phyloP scores from a whole-genome alignment of 768 basidiomycete species.

The Boletus rubropictus region DNA sequence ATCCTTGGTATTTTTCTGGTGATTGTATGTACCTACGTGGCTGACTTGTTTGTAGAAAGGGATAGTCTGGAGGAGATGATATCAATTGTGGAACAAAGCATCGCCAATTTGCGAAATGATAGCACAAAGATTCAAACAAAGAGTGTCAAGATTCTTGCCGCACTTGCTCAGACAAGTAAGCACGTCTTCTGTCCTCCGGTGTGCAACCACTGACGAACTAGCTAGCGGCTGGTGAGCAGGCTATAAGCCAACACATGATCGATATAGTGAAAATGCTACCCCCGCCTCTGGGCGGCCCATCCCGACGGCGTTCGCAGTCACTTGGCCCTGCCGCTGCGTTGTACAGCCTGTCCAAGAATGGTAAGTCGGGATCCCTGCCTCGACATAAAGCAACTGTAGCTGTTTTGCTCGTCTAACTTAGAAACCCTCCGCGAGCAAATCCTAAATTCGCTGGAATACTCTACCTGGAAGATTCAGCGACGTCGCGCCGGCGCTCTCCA shows the following conservation, averaged over 20 bases:
- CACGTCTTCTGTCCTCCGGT: neutral
- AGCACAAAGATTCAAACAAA: neutral
- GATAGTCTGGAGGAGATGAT: neutral
- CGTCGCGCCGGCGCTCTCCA: neutral
- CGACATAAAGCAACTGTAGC: neutral
- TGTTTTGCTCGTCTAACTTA: neutral
- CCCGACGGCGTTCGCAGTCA: neutral
- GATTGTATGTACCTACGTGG: neutral
- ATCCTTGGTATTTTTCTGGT: neutral
- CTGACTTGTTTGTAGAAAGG: neutral
- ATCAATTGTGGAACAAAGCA: neutral
- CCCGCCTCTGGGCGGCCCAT: neutral
- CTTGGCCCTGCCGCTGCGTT: neutral
- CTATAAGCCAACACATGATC: neutral
- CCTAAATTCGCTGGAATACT: neutral
- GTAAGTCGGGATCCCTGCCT: neutral
- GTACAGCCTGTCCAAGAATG: neutral
- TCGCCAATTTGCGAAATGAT: neutral
- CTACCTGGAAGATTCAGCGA: neutral
- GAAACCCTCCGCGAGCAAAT: neutral
- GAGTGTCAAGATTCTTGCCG: neutral
- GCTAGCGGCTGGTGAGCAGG: neutral
- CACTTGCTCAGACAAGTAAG: neutral
- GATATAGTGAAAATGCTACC: neutral
- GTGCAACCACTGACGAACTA: neutral